Evolutionary conservation across 2,329 filamentous ascomycete species (phyloP).

Genomic region (Penicillium thymicola): DNA sequence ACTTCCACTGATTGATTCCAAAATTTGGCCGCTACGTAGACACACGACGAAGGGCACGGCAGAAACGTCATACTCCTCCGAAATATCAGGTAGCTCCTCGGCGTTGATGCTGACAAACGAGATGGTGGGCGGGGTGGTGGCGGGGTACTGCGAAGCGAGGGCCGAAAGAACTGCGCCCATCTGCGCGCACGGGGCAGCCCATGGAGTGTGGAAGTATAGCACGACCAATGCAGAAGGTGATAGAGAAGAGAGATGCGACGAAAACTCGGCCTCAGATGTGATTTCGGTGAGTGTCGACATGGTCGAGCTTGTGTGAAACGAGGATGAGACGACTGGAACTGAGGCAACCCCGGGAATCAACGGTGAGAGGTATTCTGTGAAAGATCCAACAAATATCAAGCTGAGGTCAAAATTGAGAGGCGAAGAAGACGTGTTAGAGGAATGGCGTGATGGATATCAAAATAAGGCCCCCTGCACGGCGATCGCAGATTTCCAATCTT

Average conservation of each 20-base stretch:
- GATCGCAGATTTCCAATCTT: constrained; percentile 21
- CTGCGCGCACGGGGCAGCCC: constrained; percentile 93
- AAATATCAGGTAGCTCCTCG: constrained; percentile 88
- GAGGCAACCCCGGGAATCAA: not conserved
- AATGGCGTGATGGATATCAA: constrained; percentile 22
- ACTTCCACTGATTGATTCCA: constrained; percentile 86
- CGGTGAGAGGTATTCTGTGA: not conserved
- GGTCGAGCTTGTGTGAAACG: constrained; percentile 18
- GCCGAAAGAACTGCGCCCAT: constrained; percentile 84
- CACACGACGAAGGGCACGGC: constrained; percentile 91
- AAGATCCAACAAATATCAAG: not conserved
- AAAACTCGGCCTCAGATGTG: constrained; percentile 69
- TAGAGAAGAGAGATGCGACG: constrained; percentile 62
- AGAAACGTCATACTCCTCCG: constrained; percentile 88
- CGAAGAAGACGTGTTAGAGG: constrained; percentile 11
- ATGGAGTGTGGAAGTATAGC: constrained; percentile 93
- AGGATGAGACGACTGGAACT: not conserved
- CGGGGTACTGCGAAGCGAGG: constrained; percentile 80
- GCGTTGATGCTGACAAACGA: constrained; percentile 90
- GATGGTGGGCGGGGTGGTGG: constrained; percentile 62
- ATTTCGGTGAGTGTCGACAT: constrained; percentile 81
- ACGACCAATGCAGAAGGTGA: constrained; percentile 70
- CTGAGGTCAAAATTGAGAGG: constrained; percentile 1
- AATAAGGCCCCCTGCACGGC: constrained; percentile 10
- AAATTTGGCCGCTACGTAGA: constrained; percentile 67